Conservation (phyloP, 2,329 filamentous ascomycete species). For the Penicillium janthinellum region DNA sequence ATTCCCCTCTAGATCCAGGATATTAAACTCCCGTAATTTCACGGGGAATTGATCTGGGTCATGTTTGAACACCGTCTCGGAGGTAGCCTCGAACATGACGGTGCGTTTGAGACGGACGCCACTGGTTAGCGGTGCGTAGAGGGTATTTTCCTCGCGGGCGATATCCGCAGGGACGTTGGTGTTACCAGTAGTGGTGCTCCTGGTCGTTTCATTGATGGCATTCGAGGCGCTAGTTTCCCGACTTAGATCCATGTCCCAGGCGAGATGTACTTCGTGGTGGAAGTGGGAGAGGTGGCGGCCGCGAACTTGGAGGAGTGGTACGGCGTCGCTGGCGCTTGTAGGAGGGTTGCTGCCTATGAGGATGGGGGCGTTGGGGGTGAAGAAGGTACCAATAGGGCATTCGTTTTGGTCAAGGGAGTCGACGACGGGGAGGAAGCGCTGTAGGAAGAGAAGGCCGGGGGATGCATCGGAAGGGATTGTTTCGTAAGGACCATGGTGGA, state of each 20-base stretch:
- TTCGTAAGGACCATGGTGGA: slow-evolving; percentile 25
- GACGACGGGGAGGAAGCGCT: slow-evolving; percentile 21
- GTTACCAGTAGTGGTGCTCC: not conserved
- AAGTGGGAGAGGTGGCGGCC: slow-evolving; percentile 18
- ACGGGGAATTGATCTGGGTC: slow-evolving; percentile 27
- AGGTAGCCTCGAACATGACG: slow-evolving; percentile 28
- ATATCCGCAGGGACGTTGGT: not conserved
- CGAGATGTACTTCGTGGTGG: slow-evolving; percentile 20
- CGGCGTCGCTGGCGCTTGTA: slow-evolving; percentile 5
- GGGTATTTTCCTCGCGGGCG: not conserved
- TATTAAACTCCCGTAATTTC: slow-evolving; percentile 23
- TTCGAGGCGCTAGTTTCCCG: not conserved
- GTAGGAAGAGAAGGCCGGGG: slow-evolving; percentile 26
- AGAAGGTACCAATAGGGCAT: slow-evolving; percentile 13
- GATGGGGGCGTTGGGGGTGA: slow-evolving; percentile 21
- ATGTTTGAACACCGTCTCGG: slow-evolving; percentile 19
- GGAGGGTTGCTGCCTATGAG: slow-evolving; percentile 23
- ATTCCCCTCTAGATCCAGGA: slow-evolving; percentile 19
- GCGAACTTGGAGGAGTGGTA: slow-evolving; percentile 22
- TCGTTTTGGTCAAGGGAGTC: slow-evolving; percentile 18
- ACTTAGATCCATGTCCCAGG: slow-evolving; percentile 26
- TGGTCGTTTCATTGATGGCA: not conserved
- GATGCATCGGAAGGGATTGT: slow-evolving; percentile 19
- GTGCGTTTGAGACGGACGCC: slow-evolving; percentile 17
- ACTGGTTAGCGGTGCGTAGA: slow-evolving; percentile 11